Evolutionary conservation across 768 basidiomycete species (phyloP).

Genomic region (Candolleomyces eurysporus): DNA sequence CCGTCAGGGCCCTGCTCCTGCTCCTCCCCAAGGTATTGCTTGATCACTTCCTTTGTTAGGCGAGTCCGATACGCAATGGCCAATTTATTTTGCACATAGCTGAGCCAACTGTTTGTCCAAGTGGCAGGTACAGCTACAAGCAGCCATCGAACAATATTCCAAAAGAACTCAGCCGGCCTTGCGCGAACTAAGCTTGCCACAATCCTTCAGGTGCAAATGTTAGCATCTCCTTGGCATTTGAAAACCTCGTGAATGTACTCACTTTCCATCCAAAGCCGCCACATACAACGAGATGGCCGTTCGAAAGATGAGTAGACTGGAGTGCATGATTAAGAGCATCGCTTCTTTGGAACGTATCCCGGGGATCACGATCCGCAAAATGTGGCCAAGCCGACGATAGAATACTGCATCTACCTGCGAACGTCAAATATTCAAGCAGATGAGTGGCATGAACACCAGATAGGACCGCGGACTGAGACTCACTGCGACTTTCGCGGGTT

Average conservation of each 20-base stretch:
- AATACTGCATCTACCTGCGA: constrained; percentile 86
- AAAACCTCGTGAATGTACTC: constrained; percentile 21
- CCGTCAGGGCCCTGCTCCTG: constrained; percentile 56
- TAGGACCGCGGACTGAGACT: constrained; percentile 20
- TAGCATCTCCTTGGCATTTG: not conserved
- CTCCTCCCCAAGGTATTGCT: constrained; percentile 78
- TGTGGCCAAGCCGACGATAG: constrained; percentile 71
- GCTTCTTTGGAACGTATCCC: constrained; percentile 84
- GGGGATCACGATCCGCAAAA: constrained; percentile 89
- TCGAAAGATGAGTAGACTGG: constrained; percentile 81
- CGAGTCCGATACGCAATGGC: constrained; percentile 86
- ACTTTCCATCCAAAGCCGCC: constrained; percentile 91
- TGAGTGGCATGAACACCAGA: not conserved
- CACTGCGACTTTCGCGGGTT: constrained; percentile 66
- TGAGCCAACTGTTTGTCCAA: constrained; percentile 90
- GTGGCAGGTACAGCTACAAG: constrained; percentile 91
- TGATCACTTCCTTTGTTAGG: constrained; percentile 79
- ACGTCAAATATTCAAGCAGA: not conserved
- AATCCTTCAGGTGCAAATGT: constrained; percentile 52
- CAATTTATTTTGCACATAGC: constrained; percentile 91
- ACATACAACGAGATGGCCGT: constrained; percentile 94
- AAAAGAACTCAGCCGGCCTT: constrained; percentile 71
- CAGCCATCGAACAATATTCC: constrained; percentile 88
- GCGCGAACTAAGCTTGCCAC: constrained; percentile 93
- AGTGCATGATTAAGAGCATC: constrained; percentile 82